Conservation (phyloP, 106 monocot species). For the Dendrobium chrysotoxum region DNA sequence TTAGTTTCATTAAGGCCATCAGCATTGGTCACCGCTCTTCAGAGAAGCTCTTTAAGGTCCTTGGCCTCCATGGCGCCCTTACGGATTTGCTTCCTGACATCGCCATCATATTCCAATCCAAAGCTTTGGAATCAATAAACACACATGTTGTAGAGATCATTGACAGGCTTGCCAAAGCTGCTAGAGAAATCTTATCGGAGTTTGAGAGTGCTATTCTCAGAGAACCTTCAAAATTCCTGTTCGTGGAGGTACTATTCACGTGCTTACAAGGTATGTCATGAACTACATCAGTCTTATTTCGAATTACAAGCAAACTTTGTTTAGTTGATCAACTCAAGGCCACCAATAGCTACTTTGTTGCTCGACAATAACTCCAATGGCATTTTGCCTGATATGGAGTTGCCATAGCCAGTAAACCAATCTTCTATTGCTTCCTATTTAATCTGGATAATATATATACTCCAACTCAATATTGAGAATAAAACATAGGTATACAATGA, state of each 20-base stretch:
- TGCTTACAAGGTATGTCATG: too few species aligned
- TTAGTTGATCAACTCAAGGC: conserved; percentile 57
- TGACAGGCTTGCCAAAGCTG: conserved; percentile 62
- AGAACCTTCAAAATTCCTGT: too few species aligned
- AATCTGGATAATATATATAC: conserved; percentile 67
- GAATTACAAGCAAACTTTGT: conserved; percentile 65
- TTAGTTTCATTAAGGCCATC: too few species aligned
- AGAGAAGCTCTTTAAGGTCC: conserved; percentile 72
- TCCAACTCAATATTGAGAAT: conserved; percentile 58
- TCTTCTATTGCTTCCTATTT: conserved; percentile 51
- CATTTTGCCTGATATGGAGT: conserved; percentile 21
- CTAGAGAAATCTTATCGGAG: conserved; percentile 77
- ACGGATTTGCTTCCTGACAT: conserved; percentile 53
- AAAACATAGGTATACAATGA: conserved; percentile 70
- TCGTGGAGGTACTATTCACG: too few species aligned
- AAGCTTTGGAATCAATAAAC: conserved; percentile 38
- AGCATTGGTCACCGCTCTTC: conserved; percentile 61
- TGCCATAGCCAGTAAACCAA: conserved; percentile 46
- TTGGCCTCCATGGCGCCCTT: conserved; percentile 58
- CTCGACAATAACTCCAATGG: conserved; percentile 9
- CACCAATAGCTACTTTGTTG: conserved; percentile 15
- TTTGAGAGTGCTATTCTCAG: too few species aligned
- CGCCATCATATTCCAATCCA: conserved; percentile 30
- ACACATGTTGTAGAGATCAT: conserved; percentile 58
- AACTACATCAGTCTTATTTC: too few species aligned